phyloP scores from a whole-genome alignment of 164 flowering plant species.

The Akebia trifoliata region DNA sequence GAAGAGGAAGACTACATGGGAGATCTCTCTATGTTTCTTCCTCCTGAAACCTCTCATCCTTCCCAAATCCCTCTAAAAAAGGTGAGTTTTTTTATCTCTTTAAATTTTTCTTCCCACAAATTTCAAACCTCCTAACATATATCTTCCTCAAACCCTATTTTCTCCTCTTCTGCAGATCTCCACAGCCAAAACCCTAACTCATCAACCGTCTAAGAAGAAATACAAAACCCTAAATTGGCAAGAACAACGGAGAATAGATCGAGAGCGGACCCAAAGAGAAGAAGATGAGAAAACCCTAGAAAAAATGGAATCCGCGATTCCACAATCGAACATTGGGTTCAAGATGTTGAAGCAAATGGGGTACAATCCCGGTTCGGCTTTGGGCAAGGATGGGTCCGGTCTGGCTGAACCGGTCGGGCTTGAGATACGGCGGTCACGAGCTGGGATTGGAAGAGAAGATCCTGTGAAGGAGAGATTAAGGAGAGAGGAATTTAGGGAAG shows the following conservation, averaged over 20 bases:
- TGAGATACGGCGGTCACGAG: constrained; percentile 75
- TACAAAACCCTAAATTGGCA: constrained; percentile 50
- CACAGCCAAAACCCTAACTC: constrained; percentile 12
- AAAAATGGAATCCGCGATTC: constrained; percentile 57
- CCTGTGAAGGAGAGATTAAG: constrained; percentile 64
- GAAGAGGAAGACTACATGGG: constrained; percentile 89
- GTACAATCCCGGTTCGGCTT: constrained; percentile 71
- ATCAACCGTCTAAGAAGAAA: constrained; percentile 40
- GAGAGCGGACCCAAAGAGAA: constrained; percentile 55
- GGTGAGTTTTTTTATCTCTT: constrained; percentile 19
- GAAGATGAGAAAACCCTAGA: constrained; percentile 75
- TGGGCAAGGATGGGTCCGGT: constrained; percentile 70
- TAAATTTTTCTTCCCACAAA: background rate
- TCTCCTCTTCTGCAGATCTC: constrained; percentile 23
- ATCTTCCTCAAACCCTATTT: background rate
- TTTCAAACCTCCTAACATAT: background rate
- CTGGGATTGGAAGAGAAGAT: constrained; percentile 75
- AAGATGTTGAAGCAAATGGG: constrained; percentile 91
- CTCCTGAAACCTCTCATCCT: constrained; percentile 40
- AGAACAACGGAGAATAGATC: constrained; percentile 46
- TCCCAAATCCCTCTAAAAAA: constrained; percentile 26
- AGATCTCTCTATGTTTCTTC: constrained; percentile 74
- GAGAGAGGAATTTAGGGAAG: constrained; percentile 42
- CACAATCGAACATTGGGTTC: constrained; percentile 84
- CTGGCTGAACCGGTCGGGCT: constrained; percentile 68